These are phyloP conservation scores for Phytophthora constricta DNA, from an alignment of 352 stramenopile genomes.

Conservation along the genomic window DNA sequence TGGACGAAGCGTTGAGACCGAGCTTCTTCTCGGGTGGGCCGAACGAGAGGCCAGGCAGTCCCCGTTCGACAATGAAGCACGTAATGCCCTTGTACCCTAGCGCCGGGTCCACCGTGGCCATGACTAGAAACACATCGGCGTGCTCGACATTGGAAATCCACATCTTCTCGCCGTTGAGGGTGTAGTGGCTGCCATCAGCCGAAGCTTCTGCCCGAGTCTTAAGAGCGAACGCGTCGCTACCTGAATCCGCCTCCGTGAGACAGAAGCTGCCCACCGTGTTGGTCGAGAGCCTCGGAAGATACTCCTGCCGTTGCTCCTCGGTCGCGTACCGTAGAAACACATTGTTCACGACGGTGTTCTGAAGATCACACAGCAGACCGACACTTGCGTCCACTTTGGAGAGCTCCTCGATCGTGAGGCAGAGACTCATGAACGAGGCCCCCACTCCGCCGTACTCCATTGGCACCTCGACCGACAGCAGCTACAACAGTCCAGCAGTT, in stretches of 20 bases:
- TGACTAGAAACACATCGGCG: conserved; percentile 94
- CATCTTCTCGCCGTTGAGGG: conserved; percentile 93
- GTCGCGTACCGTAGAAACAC: conserved; percentile 84
- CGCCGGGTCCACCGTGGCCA: conserved; percentile 89
- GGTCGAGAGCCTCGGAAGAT: conserved; percentile 72
- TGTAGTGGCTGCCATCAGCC: conserved; percentile 91
- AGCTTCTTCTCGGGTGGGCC: conserved; percentile 94
- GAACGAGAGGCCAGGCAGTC: conserved; percentile 85
- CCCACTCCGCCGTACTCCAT: conserved; percentile 92
- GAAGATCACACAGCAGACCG: conserved; percentile 95
- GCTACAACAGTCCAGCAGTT: conserved; percentile 23
- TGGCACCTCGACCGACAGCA: conserved; percentile 96
- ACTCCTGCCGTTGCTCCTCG: conserved; percentile 82
- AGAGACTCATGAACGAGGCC: conserved; percentile 94
- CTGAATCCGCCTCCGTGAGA: conserved; percentile 92
- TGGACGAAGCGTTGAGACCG: conserved; percentile 94
- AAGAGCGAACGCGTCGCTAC: conserved; percentile 96
- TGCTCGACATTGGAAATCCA: conserved; percentile 96
- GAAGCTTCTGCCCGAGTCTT: conserved; percentile 90
- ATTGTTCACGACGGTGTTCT: conserved; percentile 96
- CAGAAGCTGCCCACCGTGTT: conserved; percentile 93
- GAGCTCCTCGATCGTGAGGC: conserved; percentile 96
- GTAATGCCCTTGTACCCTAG: conserved; percentile 96
- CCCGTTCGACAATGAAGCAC: conserved; percentile 95
- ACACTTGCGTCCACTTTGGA: conserved; percentile 95